A percentile compares a stretch with the other conserved stretches of the same genome.
Evolutionary conservation across 495 filamentous ascomycete species (phyloP).

Genomic region (Aspergillus wentii): DNA sequence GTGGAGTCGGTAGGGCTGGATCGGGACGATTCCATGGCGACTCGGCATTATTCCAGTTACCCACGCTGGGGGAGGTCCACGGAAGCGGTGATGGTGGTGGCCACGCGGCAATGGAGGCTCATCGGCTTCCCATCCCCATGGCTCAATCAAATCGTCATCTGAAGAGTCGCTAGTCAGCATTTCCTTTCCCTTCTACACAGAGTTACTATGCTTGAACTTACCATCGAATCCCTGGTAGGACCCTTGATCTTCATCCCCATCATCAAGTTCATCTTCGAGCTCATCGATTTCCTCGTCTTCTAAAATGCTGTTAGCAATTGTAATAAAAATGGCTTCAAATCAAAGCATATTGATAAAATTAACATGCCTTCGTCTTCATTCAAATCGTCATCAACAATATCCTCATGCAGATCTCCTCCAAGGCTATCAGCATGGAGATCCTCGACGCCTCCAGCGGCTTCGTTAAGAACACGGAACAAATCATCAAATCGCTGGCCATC

Average conservation of each 20-base stretch:
- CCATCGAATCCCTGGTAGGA: slow-evolving; percentile 43
- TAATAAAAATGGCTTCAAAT: too few relatives aligned
- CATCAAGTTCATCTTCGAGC: slow-evolving; percentile 45
- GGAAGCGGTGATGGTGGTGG: slow-evolving; percentile 45
- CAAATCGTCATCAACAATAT: slow-evolving; percentile 63
- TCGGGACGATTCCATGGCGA: slow-evolving; percentile 38
- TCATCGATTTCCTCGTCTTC: slow-evolving; percentile 52
- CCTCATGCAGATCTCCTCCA: slow-evolving; percentile 38
- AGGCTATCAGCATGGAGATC: slow-evolving; percentile 32
- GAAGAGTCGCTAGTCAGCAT: slow-evolving; percentile 7
- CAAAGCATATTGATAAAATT: not conserved
- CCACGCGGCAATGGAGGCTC: slow-evolving; percentile 37
- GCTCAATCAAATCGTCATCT: slow-evolving; percentile 50
- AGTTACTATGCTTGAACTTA: slow-evolving; percentile 9
- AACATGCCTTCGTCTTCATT: slow-evolving; percentile 67
- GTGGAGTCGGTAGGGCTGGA: slow-evolving; percentile 51
- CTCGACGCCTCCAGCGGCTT: slow-evolving; percentile 32
- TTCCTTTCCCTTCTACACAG: not conserved
- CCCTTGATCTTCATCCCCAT: slow-evolving; percentile 42
- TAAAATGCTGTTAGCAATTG: slow-evolving; percentile 11
- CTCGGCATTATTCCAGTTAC: slow-evolving; percentile 41
- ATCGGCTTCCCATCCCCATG: slow-evolving; percentile 54
- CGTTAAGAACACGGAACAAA: slow-evolving; percentile 38
- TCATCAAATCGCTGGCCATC: slow-evolving; percentile 48
- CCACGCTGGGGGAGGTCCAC: slow-evolving; percentile 34